Evolutionary conservation across 1,284 basidiomycete species (phyloP).

Genomic region (Ceratobasidium sp.): DNA sequence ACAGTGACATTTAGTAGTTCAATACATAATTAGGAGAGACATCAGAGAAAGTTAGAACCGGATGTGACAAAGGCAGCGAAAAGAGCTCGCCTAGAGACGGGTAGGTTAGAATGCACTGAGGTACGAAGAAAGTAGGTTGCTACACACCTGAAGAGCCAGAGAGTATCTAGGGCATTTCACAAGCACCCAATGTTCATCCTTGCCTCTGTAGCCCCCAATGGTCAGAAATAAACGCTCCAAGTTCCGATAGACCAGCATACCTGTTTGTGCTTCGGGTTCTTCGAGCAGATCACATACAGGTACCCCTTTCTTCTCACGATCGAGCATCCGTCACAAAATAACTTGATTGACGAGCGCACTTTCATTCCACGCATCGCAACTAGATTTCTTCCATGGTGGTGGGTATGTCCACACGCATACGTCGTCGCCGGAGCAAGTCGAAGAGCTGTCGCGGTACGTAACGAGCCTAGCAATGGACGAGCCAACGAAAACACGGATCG

Average conservation of each 20-base stretch:
- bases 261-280: conserved; percentile 98
- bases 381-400: conserved; percentile 54
- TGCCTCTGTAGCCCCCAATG: conserved; percentile 11
- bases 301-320: conserved; percentile 89
- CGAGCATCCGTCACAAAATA: conserved; percentile 90
- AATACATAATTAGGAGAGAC: background rate
- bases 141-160: background rate
- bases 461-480: conserved; percentile 68
- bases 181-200: background rate
- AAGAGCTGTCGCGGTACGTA: conserved; percentile 57
- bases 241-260: conserved; percentile 61
- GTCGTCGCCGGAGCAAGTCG: conserved; percentile 52
- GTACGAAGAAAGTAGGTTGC: background rate
- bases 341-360: conserved; percentile 93
- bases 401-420: conserved; percentile 50
- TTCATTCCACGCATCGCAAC: conserved; percentile 87
- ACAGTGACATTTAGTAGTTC: background rate
- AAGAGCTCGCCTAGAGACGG: background rate
- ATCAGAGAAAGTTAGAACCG: background rate
- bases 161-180: background rate
- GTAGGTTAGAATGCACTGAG: background rate
- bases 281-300: conserved; percentile 92
- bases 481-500: conserved; percentile 69
- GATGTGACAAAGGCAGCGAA: background rate
- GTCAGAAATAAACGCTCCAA: background rate